These are phyloP conservation scores for Hemerocallis citrina DNA, from an alignment of 106 monocot species.

Conservation along the genomic window DNA sequence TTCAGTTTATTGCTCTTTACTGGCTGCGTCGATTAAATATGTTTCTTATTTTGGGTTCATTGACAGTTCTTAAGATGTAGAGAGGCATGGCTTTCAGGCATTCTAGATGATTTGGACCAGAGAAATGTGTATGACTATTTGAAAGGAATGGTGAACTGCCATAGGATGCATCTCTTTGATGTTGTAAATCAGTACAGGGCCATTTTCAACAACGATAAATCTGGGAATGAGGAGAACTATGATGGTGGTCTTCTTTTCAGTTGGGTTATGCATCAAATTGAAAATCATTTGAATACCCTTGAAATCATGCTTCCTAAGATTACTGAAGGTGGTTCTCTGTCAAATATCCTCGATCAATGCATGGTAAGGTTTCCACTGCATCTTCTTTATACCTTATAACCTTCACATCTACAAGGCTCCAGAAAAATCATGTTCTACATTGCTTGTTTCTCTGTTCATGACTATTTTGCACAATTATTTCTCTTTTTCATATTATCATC, in stretches of 20 bases:
- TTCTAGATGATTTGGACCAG: conserved; percentile 92
- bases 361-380: conserved; percentile 42
- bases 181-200: conserved; percentile 95
- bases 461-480: background rate
- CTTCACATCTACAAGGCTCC: background rate
- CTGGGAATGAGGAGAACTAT: conserved; percentile 85
- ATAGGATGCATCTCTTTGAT: conserved; percentile 88
- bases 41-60: background rate
- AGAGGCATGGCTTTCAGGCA: conserved; percentile 89
- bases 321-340: conserved; percentile 77
- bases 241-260: conserved; percentile 97
- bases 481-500: background rate
- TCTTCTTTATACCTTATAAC: background rate
- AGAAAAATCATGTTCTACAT: background rate
- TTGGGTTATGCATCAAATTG: conserved; percentile 97
- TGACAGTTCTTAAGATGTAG: conserved; percentile 93
- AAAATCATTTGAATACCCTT: conserved; percentile 70
- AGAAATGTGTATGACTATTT: conserved; percentile 90
- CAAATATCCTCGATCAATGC: conserved; percentile 90
- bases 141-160: conserved; percentile 89
- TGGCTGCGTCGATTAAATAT: background rate
- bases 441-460: background rate
- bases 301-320: conserved; percentile 88
- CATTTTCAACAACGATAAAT: conserved; percentile 91
- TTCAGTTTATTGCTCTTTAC: too few species aligned